A percentile compares a stretch with the other conserved stretches of the same genome.
Evolutionary conservation across 257 asterid species (phyloP).

Genomic region (Henckelia pumila): DNA sequence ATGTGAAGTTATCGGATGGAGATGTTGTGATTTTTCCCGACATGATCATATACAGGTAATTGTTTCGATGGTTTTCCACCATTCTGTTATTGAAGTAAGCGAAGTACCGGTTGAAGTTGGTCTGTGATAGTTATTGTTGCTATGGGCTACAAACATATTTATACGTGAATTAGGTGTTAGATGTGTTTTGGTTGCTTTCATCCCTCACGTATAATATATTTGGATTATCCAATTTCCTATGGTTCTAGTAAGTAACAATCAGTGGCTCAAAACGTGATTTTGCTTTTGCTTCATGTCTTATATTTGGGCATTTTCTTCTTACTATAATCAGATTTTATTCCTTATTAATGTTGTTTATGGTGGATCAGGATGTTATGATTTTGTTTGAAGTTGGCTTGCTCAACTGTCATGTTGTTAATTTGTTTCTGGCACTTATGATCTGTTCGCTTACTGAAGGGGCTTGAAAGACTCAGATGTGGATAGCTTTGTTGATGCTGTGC

Average conservation of each 20-base stretch:
- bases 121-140: conserved; percentile 8
- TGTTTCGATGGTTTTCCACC: neutral
- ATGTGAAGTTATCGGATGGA: conserved; percentile 62
- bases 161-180: conserved; percentile 8
- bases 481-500: conserved; percentile 79
- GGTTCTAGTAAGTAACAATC: conserved; percentile 1
- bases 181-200: conserved; percentile 16
- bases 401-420: conserved; percentile 4
- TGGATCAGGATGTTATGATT: conserved; percentile 5
- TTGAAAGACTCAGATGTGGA: conserved; percentile 73
- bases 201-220: conserved; percentile 5
- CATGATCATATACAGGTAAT: conserved; percentile 76
- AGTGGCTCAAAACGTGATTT: neutral
- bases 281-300: neutral
- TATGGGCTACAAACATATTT: conserved; percentile 14
- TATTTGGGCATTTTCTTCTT: conserved; percentile 6
- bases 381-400: conserved; percentile 16
- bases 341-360: conserved; percentile 1
- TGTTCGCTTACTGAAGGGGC: conserved; percentile 49
- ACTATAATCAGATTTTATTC: neutral
- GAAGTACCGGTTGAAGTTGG: neutral
- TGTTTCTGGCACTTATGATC: conserved; percentile 5
- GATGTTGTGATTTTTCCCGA: conserved; percentile 92
- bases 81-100: neutral
- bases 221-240: conserved; percentile 17